Base-by-base conservation (phyloP, 2,329 filamentous ascomycete genomes). In the Pseudogymnoascus sp. region DNA sequence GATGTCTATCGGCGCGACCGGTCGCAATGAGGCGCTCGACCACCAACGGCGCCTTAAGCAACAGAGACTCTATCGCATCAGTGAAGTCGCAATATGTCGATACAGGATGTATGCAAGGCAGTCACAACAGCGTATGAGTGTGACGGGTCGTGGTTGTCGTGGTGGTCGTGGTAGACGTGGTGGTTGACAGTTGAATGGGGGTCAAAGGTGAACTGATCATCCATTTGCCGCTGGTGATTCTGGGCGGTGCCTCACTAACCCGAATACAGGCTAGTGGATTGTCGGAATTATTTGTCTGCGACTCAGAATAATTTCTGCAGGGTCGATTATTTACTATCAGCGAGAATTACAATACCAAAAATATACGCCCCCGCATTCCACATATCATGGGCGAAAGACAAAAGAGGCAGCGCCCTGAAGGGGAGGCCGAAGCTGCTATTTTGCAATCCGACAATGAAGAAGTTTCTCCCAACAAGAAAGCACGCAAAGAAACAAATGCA, bases 401-500 rank as follows among this genome's bases (percentile, higher is more conserved):
- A 39, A 75, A 75, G 68, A 68, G 73, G 65, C 69, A 68, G 65
- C 67, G 68, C 28, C 61, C 63, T 41, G 71, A 69, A n/a, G 67
- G 70, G 8, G 68, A 65, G 8, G 63, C 37, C 14, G 71, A 69
- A 36, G 66, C 64, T 23, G 61, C 64, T 39, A 31, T 66, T 21
- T 37, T 62, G 14, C 54, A 61, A 13, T 64, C 67, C 11, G 66
- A 69, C 31, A 66, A 67, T 54, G 65, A 65, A 28, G 66, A 67
- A 62, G 66, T 66, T 43, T 71, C 74, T 48, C 76, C 79, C 13
- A 72, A 77, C 39, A 88, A 88, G 73, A 86, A 84, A 71, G 77
- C 81, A 31, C 79, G 82, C 67, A 80, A 84, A 64, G 85, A 87
- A 65, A 82, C 83, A 65, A 82, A 75, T 70, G 71, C 73, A 14